Conservation (phyloP, 139 green algal genomes). For the Coelastrella sp. region DNA sequence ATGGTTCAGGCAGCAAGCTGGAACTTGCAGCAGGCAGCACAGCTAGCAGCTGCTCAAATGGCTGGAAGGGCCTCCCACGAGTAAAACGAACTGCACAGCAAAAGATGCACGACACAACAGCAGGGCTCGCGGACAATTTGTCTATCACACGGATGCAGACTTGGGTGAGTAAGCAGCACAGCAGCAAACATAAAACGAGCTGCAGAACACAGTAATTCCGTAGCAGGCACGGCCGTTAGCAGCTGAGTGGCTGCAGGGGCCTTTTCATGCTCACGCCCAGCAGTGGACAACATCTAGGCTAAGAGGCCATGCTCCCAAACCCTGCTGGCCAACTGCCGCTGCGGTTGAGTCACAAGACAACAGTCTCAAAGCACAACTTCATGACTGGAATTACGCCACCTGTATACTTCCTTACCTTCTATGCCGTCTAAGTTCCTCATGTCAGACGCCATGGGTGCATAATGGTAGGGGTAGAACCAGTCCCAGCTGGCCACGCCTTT, state of each 20-base stretch:
- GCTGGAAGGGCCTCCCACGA: slow-evolving; percentile 85
- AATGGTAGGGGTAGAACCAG: slow-evolving; percentile 94
- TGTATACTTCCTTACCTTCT: not conserved
- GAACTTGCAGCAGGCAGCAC: slow-evolving; percentile 84
- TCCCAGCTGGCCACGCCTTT: slow-evolving; percentile 53
- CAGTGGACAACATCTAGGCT: no score
- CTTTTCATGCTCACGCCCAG: no score
- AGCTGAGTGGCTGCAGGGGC: no score
- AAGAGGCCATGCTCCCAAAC: not conserved
- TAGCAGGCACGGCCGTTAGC: no score
- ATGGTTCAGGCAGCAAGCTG: slow-evolving; percentile 84
- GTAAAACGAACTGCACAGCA: slow-evolving; percentile 72
- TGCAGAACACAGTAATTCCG: no score
- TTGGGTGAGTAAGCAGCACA: no score
- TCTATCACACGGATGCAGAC: no score
- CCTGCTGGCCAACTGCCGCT: not conserved
- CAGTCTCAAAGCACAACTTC: no score
- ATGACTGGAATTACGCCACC: no score
- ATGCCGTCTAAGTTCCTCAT: slow-evolving; percentile 48
- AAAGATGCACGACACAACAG: not conserved
- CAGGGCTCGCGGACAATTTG: no score
- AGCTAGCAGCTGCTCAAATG: slow-evolving; percentile 94
- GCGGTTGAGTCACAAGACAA: no score
- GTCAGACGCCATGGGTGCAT: slow-evolving; percentile 85
- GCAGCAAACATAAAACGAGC: no score